These are phyloP conservation scores for Arctostaphylos glauca DNA, from an alignment of 148 eudicot species.

Conservation along the genomic window DNA sequence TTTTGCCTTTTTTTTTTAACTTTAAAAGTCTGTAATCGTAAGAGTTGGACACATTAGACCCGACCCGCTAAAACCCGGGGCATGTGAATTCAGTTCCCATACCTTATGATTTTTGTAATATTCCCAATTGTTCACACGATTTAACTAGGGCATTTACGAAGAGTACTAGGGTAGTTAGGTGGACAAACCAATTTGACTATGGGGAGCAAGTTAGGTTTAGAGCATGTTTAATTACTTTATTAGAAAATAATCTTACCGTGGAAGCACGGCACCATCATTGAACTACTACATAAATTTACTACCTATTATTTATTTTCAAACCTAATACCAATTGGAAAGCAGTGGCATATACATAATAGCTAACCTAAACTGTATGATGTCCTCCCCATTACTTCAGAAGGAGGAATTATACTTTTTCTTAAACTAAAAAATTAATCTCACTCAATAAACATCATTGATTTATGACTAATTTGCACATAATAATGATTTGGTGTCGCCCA, in stretches of 20 bases:
- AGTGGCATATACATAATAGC: too few relatives aligned
- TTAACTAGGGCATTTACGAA: neutral
- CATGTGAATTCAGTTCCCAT: too few relatives aligned
- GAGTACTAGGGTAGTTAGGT: neutral
- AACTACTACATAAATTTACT: neutral
- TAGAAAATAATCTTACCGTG: neutral
- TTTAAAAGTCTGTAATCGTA: too few relatives aligned
- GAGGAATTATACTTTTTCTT: neutral
- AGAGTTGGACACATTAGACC: too few relatives aligned
- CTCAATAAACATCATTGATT: neutral
- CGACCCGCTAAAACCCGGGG: too few relatives aligned
- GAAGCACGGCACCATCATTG: neutral
- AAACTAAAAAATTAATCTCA: neutral
- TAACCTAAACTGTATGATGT: too few relatives aligned
- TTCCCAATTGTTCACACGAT: neutral
- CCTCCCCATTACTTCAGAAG: too few relatives aligned
- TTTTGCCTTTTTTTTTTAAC: too few relatives aligned
- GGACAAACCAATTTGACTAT: neutral
- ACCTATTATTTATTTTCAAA: neutral
- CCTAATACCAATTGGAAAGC: neutral
- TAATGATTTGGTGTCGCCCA: neutral
- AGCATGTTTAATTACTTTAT: neutral
- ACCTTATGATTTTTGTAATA: neutral
- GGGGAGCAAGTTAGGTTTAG: neutral
- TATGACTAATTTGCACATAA: neutral